Conservation (phyloP, 495 filamentous ascomycete species). For the Penicillium diatomitis region DNA sequence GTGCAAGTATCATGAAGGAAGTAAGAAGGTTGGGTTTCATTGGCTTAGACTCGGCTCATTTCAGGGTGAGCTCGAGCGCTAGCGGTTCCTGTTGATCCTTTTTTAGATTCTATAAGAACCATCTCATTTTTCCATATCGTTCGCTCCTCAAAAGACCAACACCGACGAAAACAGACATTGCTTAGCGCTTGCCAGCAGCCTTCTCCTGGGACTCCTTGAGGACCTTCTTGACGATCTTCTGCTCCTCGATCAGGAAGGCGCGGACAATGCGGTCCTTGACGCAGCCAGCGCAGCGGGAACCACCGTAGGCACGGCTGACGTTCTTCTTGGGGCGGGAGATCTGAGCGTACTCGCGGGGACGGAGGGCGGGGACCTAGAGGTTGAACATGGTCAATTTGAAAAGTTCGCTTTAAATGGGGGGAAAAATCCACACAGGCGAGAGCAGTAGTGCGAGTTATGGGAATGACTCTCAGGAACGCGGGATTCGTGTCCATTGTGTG, state of each 20-base stretch:
- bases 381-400: conserved; percentile 16
- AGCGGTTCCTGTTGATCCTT: conserved; percentile 29
- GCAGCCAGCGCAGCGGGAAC: conserved; percentile 95
- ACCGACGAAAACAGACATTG: conserved; percentile 30
- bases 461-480: conserved; percentile 1
- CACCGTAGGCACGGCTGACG: conserved; percentile 95
- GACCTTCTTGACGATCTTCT: conserved; percentile 99
- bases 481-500: not conserved
- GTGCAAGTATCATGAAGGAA: conserved; percentile 23
- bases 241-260: conserved; percentile 98
- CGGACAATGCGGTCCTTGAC: conserved; percentile 95
- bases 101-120: conserved; percentile 24
- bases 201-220: conserved; percentile 89
- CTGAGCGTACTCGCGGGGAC: conserved; percentile 91
- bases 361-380: conserved; percentile 81
- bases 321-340: conserved; percentile 98
- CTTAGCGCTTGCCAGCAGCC: conserved; percentile 45
- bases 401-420: conserved; percentile 1
- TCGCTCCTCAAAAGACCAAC: conserved; percentile 37
- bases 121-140: conserved; percentile 32
- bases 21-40: conserved; percentile 31
- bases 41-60: conserved; percentile 19
- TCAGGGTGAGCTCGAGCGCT: conserved; percentile 14
- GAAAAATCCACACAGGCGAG: not conserved
- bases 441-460: conserved; percentile 4